Evolutionary conservation across 2,329 filamentous ascomycete species (phyloP).

Genomic region (Alternaria metachromatica): DNA sequence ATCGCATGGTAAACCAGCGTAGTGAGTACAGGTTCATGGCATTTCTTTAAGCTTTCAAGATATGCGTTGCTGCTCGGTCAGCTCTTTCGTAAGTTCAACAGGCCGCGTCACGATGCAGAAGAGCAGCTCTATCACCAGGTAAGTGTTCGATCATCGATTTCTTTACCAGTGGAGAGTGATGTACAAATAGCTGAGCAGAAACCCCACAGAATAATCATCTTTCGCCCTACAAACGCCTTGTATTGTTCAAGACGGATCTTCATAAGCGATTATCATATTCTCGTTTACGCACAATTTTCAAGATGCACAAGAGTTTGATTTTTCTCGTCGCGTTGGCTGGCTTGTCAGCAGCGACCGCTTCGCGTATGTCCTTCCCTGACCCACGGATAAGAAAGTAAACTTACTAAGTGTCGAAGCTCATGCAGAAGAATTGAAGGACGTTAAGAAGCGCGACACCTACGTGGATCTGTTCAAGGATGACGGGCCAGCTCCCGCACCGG

Average conservation of each 20-base stretch:
- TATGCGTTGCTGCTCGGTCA: too few relatives aligned
- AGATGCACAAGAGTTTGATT: background rate
- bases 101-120: background rate
- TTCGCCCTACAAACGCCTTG: background rate
- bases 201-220: background rate
- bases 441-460: background rate
- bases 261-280: background rate
- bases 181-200: background rate
- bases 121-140: background rate
- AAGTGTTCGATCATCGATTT: background rate
- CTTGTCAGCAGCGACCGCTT: background rate
- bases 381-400: background rate
- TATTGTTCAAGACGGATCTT: background rate
- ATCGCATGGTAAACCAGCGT: background rate
- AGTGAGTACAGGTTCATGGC: background rate
- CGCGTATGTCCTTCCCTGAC: background rate
- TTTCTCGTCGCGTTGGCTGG: background rate
- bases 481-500: background rate
- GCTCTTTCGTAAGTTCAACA: too few relatives aligned
- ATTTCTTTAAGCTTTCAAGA: background rate
- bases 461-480: background rate
- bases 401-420: background rate
- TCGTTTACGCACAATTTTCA: background rate
- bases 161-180: background rate
- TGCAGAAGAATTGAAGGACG: background rate